Evolutionary conservation across 805 yeast genomes (phyloP).

Genomic region (Saccharomycopsis malanga): DNA sequence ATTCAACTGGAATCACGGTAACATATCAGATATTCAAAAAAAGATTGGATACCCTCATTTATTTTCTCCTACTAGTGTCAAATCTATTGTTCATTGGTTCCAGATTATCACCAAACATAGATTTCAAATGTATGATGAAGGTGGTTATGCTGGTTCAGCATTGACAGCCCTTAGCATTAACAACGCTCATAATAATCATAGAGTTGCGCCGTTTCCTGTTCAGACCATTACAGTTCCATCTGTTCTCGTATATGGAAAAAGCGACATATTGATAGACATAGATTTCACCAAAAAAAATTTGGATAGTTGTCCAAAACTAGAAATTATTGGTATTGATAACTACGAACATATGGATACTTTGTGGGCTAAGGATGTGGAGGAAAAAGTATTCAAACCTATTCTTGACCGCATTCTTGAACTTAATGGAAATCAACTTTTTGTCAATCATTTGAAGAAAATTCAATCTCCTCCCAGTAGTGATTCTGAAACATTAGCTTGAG

Average conservation of each 20-base stretch:
- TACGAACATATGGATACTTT: constrained; percentile 88
- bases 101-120: constrained; percentile 71
- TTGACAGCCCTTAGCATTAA: constrained; percentile 2
- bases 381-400: constrained; percentile 32
- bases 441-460: background rate
- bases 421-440: constrained; percentile 3
- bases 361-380: constrained; percentile 71
- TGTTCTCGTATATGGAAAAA: constrained; percentile 67
- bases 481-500: constrained; percentile 2
- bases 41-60: constrained; percentile 73
- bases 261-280: constrained; percentile 80
- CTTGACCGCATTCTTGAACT: background rate
- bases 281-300: constrained; percentile 61
- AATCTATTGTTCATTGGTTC: constrained; percentile 93
- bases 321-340: constrained; percentile 47
- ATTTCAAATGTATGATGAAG: constrained; percentile 81
- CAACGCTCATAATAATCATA: constrained; percentile 3
- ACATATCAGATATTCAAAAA: constrained; percentile 70
- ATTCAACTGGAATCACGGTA: constrained; percentile 72
- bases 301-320: constrained; percentile 41
- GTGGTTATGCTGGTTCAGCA: constrained; percentile 3
- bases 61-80: constrained; percentile 87
- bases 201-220: constrained; percentile 58
- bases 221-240: constrained; percentile 64
- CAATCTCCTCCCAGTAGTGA: background rate